Evolutionary conservation across 202 grass and related monocot genomes (phyloP).

Genomic region (Bolboschoenoplectus hybrid): DNA sequence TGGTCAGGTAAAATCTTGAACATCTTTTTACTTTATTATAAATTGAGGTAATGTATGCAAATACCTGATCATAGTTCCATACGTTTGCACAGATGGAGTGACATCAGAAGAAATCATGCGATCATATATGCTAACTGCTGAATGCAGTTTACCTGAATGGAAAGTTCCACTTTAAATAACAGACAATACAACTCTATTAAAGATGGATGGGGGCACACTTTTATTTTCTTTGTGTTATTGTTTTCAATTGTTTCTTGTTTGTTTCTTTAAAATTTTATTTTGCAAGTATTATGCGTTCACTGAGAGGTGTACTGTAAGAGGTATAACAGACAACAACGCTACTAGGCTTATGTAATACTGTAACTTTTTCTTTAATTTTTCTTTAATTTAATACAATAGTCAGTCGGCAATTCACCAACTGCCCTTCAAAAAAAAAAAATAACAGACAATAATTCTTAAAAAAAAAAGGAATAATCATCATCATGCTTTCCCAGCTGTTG

Average conservation of each 20-base stretch:
- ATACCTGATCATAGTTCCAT: slow-evolving; percentile 96
- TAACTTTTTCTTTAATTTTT: too few species aligned
- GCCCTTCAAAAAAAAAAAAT: not conserved
- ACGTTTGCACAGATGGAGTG: slow-evolving; percentile 68
- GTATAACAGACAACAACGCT: too few species aligned
- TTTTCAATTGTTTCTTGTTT: too few species aligned
- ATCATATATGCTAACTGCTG: slow-evolving; percentile 69
- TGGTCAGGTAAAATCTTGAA: not conserved
- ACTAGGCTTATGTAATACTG: too few species aligned
- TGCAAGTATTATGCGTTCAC: too few species aligned
- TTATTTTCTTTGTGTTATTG: too few species aligned
- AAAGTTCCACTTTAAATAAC: slow-evolving; percentile 43
- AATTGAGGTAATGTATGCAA: not conserved
- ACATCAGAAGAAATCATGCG: slow-evolving; percentile 68
- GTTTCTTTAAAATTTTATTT: too few species aligned
- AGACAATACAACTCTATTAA: not conserved
- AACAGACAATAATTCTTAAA: slow-evolving; percentile 5
- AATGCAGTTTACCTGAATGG: slow-evolving; percentile 80
- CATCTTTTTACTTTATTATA: not conserved
- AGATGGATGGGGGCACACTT: too few species aligned
- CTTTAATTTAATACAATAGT: too few species aligned
- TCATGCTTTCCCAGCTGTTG: not conserved
- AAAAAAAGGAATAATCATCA: not conserved
- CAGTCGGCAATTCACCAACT: too few species aligned
- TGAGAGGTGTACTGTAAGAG: too few species aligned